Conservation (phyloP, 2,329 filamentous ascomycete genomes). For the Penicillium palitans region DNA sequence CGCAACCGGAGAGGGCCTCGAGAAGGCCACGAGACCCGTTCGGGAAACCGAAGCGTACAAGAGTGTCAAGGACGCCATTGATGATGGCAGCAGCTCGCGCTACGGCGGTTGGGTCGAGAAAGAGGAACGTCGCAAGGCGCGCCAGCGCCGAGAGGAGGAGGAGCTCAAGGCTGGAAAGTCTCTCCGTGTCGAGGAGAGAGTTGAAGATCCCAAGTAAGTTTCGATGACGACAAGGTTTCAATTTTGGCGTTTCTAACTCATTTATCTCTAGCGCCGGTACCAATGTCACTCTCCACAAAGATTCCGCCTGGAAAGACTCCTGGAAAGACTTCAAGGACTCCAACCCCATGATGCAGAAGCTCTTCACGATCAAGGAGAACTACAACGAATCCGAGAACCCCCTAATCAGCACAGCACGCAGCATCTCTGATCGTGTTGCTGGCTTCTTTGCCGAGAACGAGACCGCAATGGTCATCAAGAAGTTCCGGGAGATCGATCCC, state of each 20-base stretch:
- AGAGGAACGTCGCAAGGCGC: slow-evolving; percentile 80
- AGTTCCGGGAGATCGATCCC: slow-evolving; percentile 94
- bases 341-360: slow-evolving; percentile 80
- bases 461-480: slow-evolving; percentile 96
- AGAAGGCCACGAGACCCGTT: slow-evolving; percentile 93
- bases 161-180: slow-evolving; percentile 54
- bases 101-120: slow-evolving; percentile 98
- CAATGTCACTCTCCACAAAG: slow-evolving; percentile 93
- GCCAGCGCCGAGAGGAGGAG: slow-evolving; percentile 70
- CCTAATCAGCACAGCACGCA: slow-evolving; percentile 85
- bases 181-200: slow-evolving; percentile 59
- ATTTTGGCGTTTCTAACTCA: slow-evolving; percentile 35
- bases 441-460: slow-evolving; percentile 99
- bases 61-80: slow-evolving; percentile 90
- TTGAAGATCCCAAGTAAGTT: slow-evolving; percentile 85
- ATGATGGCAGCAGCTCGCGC: slow-evolving; percentile 91
- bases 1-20: slow-evolving; percentile 80
- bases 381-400: slow-evolving; percentile 99
- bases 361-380: slow-evolving; percentile 80
- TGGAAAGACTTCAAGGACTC: slow-evolving; percentile 94
- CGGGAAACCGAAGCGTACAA: slow-evolving; percentile 94
- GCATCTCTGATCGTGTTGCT: slow-evolving; percentile 87
- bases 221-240: not conserved
- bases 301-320: slow-evolving; percentile 96
- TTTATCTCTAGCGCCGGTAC: slow-evolving; percentile 71